Evolutionary conservation across 2,329 filamentous ascomycete species (phyloP).

Genomic region (Graphiopsis chlorocephala): DNA sequence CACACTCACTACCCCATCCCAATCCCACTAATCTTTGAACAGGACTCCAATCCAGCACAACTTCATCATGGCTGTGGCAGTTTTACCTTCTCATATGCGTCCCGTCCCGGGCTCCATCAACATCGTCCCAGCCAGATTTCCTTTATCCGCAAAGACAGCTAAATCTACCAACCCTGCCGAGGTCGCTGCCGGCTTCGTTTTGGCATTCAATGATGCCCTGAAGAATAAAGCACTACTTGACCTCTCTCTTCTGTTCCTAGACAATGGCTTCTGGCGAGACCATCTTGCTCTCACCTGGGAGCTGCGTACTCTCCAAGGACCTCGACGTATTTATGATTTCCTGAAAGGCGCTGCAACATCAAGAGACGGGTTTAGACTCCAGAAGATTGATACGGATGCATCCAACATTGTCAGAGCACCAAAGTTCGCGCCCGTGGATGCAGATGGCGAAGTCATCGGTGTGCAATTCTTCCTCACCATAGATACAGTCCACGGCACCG

Average conservation of each 20-base stretch:
- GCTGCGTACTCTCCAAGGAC: constrained; percentile 53
- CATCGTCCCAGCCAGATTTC: constrained; percentile 1
- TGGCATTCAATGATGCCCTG: background rate
- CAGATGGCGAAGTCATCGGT: constrained; percentile 27
- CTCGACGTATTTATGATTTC: constrained; percentile 40
- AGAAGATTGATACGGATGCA: constrained; percentile 13
- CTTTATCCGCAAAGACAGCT: background rate
- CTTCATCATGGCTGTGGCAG: constrained; percentile 1
- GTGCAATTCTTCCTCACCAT: constrained; percentile 31
- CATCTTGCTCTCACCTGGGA: constrained; percentile 57
- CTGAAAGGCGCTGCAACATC: constrained; percentile 34
- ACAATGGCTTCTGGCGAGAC: constrained; percentile 50
- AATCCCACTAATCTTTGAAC: background rate
- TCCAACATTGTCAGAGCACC: constrained; percentile 19
- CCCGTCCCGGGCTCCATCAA: constrained; percentile 2
- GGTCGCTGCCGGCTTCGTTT: background rate
- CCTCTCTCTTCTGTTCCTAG: background rate
- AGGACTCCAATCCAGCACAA: background rate
- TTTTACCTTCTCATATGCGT: constrained; percentile 6
- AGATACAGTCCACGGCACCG: constrained; percentile 25
- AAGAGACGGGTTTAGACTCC: constrained; percentile 33
- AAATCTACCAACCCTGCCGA: background rate
- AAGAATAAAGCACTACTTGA: background rate
- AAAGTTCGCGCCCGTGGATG: constrained; percentile 27
- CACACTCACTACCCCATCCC: background rate